Percentiles rank a stretch among this genome's conserved stretches.
Evolutionary conservation across 1,139 yeast species (phyloP).

Genomic region (Geotrichum cucujoidarum): DNA sequence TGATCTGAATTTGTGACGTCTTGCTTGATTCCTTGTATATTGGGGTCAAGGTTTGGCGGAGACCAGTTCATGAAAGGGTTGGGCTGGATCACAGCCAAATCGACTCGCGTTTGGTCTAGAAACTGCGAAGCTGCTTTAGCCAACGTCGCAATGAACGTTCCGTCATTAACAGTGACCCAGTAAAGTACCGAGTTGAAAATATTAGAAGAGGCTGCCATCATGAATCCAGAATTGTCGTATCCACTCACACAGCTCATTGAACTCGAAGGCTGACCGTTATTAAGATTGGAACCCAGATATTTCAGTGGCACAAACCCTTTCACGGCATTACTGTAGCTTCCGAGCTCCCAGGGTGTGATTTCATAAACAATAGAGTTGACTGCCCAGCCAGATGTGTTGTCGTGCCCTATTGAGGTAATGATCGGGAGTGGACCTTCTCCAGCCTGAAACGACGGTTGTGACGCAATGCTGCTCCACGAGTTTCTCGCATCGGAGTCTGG

Average conservation of each 20-base stretch:
- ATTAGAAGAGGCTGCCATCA: conserved; percentile 70
- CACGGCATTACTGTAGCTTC: conserved; percentile 82
- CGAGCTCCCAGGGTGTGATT: conserved; percentile 76
- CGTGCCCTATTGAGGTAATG: conserved; percentile 67
- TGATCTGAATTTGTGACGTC: conserved; percentile 40
- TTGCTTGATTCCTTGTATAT: too few relatives aligned
- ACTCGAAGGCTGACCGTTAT: conserved; percentile 44
- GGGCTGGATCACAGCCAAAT: conserved; percentile 61
- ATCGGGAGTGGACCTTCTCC: conserved; percentile 81
- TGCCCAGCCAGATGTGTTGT: conserved; percentile 46
- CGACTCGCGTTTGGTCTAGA: conserved; percentile 40
- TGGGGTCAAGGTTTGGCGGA: neutral
- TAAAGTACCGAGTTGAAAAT: conserved; percentile 51
- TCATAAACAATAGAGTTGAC: conserved; percentile 72
- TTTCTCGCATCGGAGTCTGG: conserved; percentile 55
- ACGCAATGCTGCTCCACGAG: conserved; percentile 60
- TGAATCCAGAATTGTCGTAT: conserved; percentile 68
- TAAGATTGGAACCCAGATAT: conserved; percentile 66
- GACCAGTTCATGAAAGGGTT: conserved; percentile 54
- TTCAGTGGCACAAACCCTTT: conserved; percentile 61
- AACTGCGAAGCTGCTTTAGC: conserved; percentile 10
- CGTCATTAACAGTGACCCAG: conserved; percentile 24
- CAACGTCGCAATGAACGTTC: conserved; percentile 17
- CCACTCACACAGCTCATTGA: conserved; percentile 46
- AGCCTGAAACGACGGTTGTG: conserved; percentile 46